Evolutionary conservation across 495 filamentous ascomycete species (phyloP).

Genomic region (Xylaria venustula): DNA sequence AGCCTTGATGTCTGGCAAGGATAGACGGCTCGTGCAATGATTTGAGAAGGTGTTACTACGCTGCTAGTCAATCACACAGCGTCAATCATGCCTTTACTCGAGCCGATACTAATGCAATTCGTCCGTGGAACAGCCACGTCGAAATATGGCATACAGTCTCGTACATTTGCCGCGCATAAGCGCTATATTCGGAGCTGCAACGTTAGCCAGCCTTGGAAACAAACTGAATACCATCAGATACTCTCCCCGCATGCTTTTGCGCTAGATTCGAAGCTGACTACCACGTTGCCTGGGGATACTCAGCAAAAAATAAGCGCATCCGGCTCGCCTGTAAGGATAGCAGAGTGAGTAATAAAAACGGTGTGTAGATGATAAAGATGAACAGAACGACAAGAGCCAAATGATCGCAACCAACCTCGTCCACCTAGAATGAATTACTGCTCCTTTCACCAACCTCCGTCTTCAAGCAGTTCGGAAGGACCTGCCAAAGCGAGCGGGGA

Average conservation of each 20-base stretch:
- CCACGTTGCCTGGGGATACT: slow-evolving; percentile 9
- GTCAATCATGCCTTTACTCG: background rate
- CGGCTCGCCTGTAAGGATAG: background rate
- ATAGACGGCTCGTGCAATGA: background rate
- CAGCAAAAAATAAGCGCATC: background rate
- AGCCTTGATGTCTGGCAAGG: background rate
- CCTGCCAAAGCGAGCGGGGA: background rate
- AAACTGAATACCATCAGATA: background rate
- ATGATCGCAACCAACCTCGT: background rate
- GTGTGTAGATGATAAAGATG: slow-evolving; percentile 6
- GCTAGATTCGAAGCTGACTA: background rate
- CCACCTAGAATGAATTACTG: background rate
- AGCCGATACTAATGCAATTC: background rate
- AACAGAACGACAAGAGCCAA: slow-evolving; percentile 1
- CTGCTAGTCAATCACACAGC: background rate
- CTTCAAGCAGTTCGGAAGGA: background rate
- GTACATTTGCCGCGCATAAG: background rate
- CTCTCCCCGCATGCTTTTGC: background rate
- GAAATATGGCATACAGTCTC: background rate
- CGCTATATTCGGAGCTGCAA: background rate
- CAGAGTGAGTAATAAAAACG: background rate
- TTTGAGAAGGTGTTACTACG: background rate
- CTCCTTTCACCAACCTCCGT: background rate
- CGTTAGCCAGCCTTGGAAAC: background rate
- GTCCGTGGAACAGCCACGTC: background rate